Evolutionary conservation across 2,329 filamentous ascomycete genomes (phyloP).

Genomic region (Cladosporium cucumerinum): DNA sequence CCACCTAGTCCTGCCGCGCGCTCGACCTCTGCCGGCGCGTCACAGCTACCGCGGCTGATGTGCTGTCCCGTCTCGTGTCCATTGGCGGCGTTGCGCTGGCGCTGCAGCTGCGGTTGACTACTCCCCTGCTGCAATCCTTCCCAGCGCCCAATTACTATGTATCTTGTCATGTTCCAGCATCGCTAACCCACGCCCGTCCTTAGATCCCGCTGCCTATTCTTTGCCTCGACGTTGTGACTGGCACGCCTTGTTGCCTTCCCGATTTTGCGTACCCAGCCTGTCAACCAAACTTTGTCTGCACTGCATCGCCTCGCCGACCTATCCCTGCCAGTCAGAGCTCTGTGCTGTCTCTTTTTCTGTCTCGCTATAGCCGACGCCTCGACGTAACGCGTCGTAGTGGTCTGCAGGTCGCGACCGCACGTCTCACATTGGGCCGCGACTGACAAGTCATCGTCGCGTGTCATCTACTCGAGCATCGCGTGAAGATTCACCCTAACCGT

Average conservation of each 20-base stretch:
- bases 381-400: constrained; percentile 11
- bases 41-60: constrained; percentile 16
- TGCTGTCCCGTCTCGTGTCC: constrained; percentile 19
- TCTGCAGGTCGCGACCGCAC: constrained; percentile 13
- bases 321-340: constrained; percentile 4
- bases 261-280: constrained; percentile 17
- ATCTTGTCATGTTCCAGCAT: constrained; percentile 22
- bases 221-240: constrained; percentile 19
- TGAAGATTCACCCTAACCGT: constrained; percentile 13
- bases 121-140: constrained; percentile 22
- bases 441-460: constrained; percentile 17
- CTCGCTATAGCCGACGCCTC: constrained; percentile 14
- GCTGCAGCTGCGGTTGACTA: constrained; percentile 25
- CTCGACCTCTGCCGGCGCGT: constrained; percentile 11
- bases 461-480: constrained; percentile 11
- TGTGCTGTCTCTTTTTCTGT: constrained; percentile 10
- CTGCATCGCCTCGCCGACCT: constrained; percentile 11
- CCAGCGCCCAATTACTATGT: constrained; percentile 28
- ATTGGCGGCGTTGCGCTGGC: constrained; percentile 30
- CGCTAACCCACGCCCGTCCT: constrained; percentile 24
- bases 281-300: constrained; percentile 15
- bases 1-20: background rate
- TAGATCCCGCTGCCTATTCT: constrained; percentile 18
- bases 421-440: constrained; percentile 17
- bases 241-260: constrained; percentile 16